Conservation (phyloP, 2,329 filamentous ascomycete species). For the Bipolaris sorokiniana region DNA sequence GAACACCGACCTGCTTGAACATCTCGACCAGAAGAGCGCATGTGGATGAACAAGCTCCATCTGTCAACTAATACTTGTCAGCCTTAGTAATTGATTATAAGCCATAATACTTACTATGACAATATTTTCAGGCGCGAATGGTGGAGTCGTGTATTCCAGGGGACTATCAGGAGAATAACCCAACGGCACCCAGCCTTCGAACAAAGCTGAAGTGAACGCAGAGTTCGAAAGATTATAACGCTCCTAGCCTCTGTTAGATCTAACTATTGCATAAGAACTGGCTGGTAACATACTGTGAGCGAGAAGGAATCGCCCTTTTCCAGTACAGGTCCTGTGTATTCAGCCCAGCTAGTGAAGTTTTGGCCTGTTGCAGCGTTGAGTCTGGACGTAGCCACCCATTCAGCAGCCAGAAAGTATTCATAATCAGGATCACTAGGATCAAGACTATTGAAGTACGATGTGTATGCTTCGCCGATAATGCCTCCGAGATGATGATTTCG, state of each 20-base stretch:
- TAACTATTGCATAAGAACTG: background rate
- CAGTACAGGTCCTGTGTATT: slow-evolving; percentile 42
- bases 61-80: slow-evolving; percentile 48
- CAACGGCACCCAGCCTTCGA: background rate
- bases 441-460: slow-evolving; percentile 9
- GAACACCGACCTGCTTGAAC: slow-evolving; percentile 52
- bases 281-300: slow-evolving; percentile 17
- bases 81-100: background rate
- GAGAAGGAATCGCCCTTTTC: slow-evolving; percentile 46
- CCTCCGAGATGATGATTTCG: slow-evolving; percentile 47
- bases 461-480: slow-evolving; percentile 22
- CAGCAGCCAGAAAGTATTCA: slow-evolving; percentile 10
- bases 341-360: slow-evolving; percentile 51
- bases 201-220: background rate
- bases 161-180: background rate
- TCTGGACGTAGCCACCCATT: slow-evolving; percentile 25
- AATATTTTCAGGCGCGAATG: slow-evolving; percentile 3
- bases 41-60: slow-evolving; percentile 63
- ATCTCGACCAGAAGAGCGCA: slow-evolving; percentile 61
- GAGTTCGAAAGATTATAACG: slow-evolving; percentile 6
- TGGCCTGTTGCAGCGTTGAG: slow-evolving; percentile 29
- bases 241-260: slow-evolving; percentile 6
- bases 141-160: background rate
- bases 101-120: background rate
- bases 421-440: slow-evolving; percentile 7